A percentile compares a stretch with the other conserved stretches of the same genome.
These are phyloP conservation scores for Coemansia furcata DNA, from an alignment of 192 early-diverging fungal species.

Conservation along the genomic window DNA sequence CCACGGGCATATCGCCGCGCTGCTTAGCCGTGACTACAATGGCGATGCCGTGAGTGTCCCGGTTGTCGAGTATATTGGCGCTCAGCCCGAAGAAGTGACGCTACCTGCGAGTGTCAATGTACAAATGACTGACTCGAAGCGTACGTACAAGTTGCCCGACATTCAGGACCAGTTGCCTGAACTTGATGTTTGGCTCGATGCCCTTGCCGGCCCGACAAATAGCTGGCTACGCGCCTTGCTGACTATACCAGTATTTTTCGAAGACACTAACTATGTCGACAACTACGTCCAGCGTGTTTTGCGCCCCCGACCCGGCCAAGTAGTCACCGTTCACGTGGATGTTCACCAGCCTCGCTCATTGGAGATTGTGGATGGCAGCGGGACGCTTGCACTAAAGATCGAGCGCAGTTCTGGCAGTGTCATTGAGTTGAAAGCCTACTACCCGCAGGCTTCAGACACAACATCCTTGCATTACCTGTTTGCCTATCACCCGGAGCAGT, in stretches of 20 bases:
- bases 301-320: conserved; percentile 59
- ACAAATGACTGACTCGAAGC: background rate
- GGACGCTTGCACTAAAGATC: conserved; percentile 9
- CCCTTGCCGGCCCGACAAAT: conserved; percentile 62
- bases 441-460: background rate
- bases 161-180: conserved; percentile 10
- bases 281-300: conserved; percentile 61
- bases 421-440: background rate
- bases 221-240: conserved; percentile 82
- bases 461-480: background rate
- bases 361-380: conserved; percentile 15
- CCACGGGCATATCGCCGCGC: conserved; percentile 69
- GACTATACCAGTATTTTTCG: conserved; percentile 68
- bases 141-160: background rate
- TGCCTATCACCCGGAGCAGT: conserved; percentile 3
- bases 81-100: background rate
- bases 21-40: conserved; percentile 72
- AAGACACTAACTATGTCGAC: conserved; percentile 62
- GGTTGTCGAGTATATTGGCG: conserved; percentile 68
- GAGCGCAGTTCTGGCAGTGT: background rate
- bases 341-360: background rate
- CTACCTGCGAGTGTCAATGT: background rate
- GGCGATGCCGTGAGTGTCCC: conserved; percentile 61
- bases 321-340: conserved; percentile 12
- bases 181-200: conserved; percentile 60